A percentile compares a stretch with the other conserved stretches of the same genome.
Conservation (phyloP, 257 asterid species). For the Nicotiana knightiana region DNA sequence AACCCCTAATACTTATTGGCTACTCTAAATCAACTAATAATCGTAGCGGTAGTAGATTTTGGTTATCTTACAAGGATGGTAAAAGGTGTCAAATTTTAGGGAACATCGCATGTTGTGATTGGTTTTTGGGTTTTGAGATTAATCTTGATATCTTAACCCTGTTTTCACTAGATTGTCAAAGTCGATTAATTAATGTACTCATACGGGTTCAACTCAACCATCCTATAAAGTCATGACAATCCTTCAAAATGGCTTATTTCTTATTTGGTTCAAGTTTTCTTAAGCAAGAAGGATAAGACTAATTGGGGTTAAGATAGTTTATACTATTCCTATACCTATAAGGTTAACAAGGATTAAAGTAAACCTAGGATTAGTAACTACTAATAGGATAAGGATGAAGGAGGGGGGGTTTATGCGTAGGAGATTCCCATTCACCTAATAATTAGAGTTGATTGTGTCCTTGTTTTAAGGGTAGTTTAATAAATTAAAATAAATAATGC, state of each 20-base stretch:
- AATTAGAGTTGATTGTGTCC: not conserved
- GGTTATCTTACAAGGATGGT: no score
- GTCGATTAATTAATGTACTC: no score
- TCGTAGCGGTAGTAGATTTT: no score
- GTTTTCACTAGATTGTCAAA: no score
- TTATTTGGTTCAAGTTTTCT: not conserved
- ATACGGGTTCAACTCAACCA: not conserved
- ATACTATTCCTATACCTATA: not conserved
- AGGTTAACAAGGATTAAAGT: not conserved
- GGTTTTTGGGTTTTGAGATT: no score
- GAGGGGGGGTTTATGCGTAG: not conserved
- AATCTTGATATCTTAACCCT: no score
- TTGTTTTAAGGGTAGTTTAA: not conserved
- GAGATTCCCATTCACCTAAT: not conserved
- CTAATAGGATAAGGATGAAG: constrained; percentile 1
- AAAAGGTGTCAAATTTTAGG: no score
- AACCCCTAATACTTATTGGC: no score
- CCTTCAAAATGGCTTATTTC: not conserved
- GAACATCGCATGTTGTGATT: no score
- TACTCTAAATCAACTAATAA: no score
- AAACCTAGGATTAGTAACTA: not conserved
- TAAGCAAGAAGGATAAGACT: not conserved
- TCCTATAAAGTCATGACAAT: not conserved
- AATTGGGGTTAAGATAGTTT: not conserved
- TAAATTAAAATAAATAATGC: not conserved